Percentiles rank a stretch among this genome's conserved stretches.
Conservation (phyloP, 2,329 filamentous ascomycete genomes). For the Pyrenophora seminiperda region DNA sequence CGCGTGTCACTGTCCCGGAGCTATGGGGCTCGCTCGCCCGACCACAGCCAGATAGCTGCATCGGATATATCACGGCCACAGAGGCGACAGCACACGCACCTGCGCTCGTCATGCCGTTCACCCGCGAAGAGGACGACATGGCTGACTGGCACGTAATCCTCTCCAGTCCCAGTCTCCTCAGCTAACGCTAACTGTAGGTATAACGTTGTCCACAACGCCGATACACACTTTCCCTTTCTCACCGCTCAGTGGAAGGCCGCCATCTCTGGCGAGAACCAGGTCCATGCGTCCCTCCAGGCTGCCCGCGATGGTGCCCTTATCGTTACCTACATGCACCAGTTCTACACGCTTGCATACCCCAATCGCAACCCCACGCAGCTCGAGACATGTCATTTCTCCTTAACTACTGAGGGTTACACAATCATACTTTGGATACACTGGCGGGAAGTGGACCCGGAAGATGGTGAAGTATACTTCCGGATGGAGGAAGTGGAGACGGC, state of each 20-base stretch:
- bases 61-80: constrained; percentile 21
- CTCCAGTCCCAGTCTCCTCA: not conserved
- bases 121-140: constrained; percentile 17
- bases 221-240: constrained; percentile 22
- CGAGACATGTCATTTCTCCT: constrained; percentile 20
- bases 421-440: constrained; percentile 19
- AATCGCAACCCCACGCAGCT: constrained; percentile 16
- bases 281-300: constrained; percentile 18
- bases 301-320: constrained; percentile 23
- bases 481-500: constrained; percentile 20
- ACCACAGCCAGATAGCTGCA: constrained; percentile 21
- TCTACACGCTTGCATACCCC: constrained; percentile 22
- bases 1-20: constrained; percentile 12
- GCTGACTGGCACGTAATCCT: constrained; percentile 15
- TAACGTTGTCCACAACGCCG: constrained; percentile 18
- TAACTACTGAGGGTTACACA: constrained; percentile 13
- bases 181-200: constrained; percentile 13
- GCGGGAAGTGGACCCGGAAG: constrained; percentile 15
- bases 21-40: constrained; percentile 14
- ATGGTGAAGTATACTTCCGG: constrained; percentile 17
- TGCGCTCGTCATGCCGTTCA: constrained; percentile 12
- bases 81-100: constrained; percentile 16
- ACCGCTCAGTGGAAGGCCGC: constrained; percentile 22
- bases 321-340: constrained; percentile 23
- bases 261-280: constrained; percentile 18